Base-by-base conservation (phyloP, 208 protist genomes). In the Acanthamoeba triangularis region DNA sequence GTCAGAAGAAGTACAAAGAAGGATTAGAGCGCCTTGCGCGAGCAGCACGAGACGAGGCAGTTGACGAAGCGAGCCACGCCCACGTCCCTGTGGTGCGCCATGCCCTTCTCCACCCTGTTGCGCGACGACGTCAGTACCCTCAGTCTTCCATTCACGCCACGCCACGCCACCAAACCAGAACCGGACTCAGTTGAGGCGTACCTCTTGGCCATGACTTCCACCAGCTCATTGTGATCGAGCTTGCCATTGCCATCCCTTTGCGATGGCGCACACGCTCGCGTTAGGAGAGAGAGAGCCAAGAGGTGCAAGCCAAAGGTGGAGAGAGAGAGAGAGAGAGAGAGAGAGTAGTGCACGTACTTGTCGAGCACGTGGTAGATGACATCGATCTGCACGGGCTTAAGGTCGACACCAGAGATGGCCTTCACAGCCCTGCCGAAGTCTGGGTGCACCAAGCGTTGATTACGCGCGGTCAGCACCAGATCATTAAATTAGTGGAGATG, bases 361-460 rank as follows among this genome's bases (percentile, higher is more conserved):
- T 87, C 78, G 44, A 87, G 49, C 20, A 87, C 78, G 78, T 87
- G 78, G 78, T 44, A 87, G 78, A 87, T 87, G 35, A 87, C 49
- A 33, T 87, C 78, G n/a, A 87, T 14, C 78, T 87, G 78, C 25
- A 87, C 47, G 44, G 41, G 47, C 6, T 3, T 5, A 20, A 87
- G 78, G 3, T 52, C 49, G 78, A 87, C 47, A 37, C 78, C 78
- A 14, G 78, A 52, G 47, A 87, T 23, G 23, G 41, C 49, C 47
- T 52, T 63, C 47, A 87, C 78, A 14, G 78, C 78, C 49, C 78
- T 20, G 11, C 25, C 49, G 33, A 87, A 87, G 78, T 87, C 63
- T 72, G n/a, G n/a, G n/a, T n/a, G n/a, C n/a, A n/a, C n/a, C n/a
- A n/a, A n/a, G n/a, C n/a, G n/a, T n/a, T n/a, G n/a, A n/a, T n/a